phyloP scores from a whole-genome alignment of 129 eudicot species.

The Sambucus nigra region DNA sequence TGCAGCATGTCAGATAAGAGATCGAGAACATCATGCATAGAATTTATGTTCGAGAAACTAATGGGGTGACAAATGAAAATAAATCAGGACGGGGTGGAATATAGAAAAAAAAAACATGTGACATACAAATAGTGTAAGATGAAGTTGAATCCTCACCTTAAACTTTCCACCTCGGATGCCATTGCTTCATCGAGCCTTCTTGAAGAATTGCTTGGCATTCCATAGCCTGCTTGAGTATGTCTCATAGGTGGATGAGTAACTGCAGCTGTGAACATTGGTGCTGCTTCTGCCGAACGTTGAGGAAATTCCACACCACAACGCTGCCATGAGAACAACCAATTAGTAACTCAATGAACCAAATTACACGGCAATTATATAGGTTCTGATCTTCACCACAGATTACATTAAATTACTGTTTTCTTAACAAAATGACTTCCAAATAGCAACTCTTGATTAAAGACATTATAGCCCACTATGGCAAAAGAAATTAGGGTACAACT shows the following conservation, averaged over 20 bases:
- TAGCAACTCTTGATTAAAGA: not conserved
- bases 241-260: constrained; percentile 35
- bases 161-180: constrained; percentile 53
- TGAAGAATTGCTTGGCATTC: constrained; percentile 80
- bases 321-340: constrained; percentile 11
- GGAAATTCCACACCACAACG: constrained; percentile 69
- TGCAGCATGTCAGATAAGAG: constrained; percentile 79
- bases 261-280: constrained; percentile 72
- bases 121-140: not conserved
- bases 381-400: too few relatives aligned
- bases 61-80: constrained; percentile 4
- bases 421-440: too few relatives aligned
- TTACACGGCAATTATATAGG: too few relatives aligned
- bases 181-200: constrained; percentile 77
- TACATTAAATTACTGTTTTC: too few relatives aligned
- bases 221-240: constrained; percentile 53
- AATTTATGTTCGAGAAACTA: constrained; percentile 56
- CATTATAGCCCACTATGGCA: not conserved
- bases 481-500: not conserved
- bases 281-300: constrained; percentile 48
- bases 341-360: not conserved
- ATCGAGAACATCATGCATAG: constrained; percentile 64
- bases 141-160: constrained; percentile 37
- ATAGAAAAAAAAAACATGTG: not conserved
- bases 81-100: not conserved